Base-by-base conservation (phyloP, 2,329 filamentous ascomycete genomes). In the Fusarium lyarnte region DNA sequence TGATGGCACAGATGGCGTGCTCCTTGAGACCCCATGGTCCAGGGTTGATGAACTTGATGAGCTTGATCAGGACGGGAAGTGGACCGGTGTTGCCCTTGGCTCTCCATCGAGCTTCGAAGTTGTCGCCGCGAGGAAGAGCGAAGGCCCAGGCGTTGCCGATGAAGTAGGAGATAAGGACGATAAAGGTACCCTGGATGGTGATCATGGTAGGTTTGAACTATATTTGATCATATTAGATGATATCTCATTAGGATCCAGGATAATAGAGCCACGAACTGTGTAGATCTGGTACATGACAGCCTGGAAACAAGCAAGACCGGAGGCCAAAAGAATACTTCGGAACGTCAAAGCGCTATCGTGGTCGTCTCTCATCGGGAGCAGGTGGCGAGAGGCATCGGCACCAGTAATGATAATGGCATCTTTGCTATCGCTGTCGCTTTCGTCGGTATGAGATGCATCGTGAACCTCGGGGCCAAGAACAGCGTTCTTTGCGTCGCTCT, bases 261-360 rank as follows among this genome's bases (percentile, higher is more conserved):
- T 17, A 25, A 16, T 9, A 5, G 16, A 9, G n/a, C 4, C 10
- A n/a, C 82, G 76, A 63, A 88, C 87, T 19, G 76, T 77, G 70
- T 89, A 89, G 49, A 89, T 89, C 75, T 88, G 86, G 55, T 79
- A 82, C 85, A 89, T 87, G 46, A 86, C 84, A 29, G 87, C 85
- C 69, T 88, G 86, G 72, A 89, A 89, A 16, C 82, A 84, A 0
- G 87, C 82, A 8, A 89, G 81, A 5, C 77, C 70, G 1, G 85
- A 85, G 4, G 86, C 85, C 51, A 90, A 69, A 41, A 89, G 73
- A 9, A 90, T 65, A 55, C 85, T 84, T 42, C 88, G 85, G 64
- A 89, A 87, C 1, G 87, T 89, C 70, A 90, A 73, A 6, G 86
- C 80, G 2, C 78, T 77, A 33, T 89, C 85, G n/a, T 78, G 76